Evolutionary conservation across 305 asterid species (phyloP), one percentile per base, ranked within the genome.

Genomic region (Ilex paraguariensis): DNA sequence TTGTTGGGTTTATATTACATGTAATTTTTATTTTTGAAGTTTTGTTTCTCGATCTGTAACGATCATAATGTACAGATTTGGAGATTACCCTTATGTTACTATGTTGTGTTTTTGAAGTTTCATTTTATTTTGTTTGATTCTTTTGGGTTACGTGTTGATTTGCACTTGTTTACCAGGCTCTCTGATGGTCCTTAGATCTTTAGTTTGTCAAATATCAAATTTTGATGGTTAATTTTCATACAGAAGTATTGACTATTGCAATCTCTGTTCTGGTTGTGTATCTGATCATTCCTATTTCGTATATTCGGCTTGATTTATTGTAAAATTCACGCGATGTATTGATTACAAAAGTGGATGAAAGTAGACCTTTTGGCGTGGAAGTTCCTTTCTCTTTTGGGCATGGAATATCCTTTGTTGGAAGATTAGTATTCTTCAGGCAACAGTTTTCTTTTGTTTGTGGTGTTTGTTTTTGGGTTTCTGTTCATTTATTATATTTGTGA

Each of bases 1-100:
- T 76, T 84, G 76, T 75, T 60, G 66, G 64, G 66, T 70, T 72
- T 64, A 77, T 80, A 64, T 76, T 65, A 82, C 84, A 82, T 86
- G 95, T 86, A 73, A 75, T 66, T 36, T 65, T 66, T 61, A 54
- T 64, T 61, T 66, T 56, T 56, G 56, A 30, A 33, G 51, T 55
- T 66, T 59, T 66, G 40, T n/a, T 57, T 61, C 57, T 66, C 54
- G 83, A 74, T 74, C 73, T 63, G 65, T 61, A 60, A 68, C 62
- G 61, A 78, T 75, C 72, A 61, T 33, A 68, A 71, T 75, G 76
- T 62, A 70, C 21, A 65, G 64, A 65, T 13, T 51, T 54, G 51
- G 3, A 56, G 49, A 71, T 42, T 31, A 48, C 56, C 33, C 60
- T 36, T 69, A 53, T 72, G 64, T 66, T 45, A 44, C 45, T 64